Percentiles rank a stretch among this genome's conserved stretches.
phyloP scores from a whole-genome alignment of 2,329 filamentous ascomycete species.

The Bipolaris sorokiniana region DNA sequence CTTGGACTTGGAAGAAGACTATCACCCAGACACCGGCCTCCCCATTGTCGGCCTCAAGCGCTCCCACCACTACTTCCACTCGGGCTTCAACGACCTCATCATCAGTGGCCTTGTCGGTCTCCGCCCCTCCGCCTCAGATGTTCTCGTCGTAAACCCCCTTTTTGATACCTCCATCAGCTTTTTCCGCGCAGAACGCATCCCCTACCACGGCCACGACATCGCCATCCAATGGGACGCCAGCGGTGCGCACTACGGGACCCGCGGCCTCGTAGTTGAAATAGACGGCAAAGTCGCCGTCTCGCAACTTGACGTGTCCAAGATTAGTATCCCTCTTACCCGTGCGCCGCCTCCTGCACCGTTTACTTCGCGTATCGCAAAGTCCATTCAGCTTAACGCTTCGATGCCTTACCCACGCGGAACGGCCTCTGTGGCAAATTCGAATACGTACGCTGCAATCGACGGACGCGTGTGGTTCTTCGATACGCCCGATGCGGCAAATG shows the following conservation, averaged over 20 bases:
- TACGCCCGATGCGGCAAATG: conserved; percentile 46
- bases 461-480: conserved; percentile 50
- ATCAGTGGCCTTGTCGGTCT: conserved; percentile 53
- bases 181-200: conserved; percentile 52
- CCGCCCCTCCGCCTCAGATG: conserved; percentile 48
- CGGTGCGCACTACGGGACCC: conserved; percentile 41
- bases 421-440: conserved; percentile 34
- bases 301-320: conserved; percentile 31
- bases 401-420: conserved; percentile 42
- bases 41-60: conserved; percentile 53
- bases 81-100: conserved; percentile 52
- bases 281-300: conserved; percentile 44
- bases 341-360: conserved; percentile 31
- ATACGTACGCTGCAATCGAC: conserved; percentile 49
- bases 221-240: conserved; percentile 52
- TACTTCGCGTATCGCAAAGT: conserved; percentile 44
- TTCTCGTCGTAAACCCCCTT: conserved; percentile 52
- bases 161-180: conserved; percentile 45
- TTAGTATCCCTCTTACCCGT: conserved; percentile 32
- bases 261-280: conserved; percentile 46
- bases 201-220: conserved; percentile 53
- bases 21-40: conserved; percentile 51
- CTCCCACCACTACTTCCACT: conserved; percentile 56
- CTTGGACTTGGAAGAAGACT: conserved; percentile 53
- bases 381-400: conserved; percentile 42